Evolutionary conservation across 1,284 basidiomycete species (phyloP), one percentile per base, ranked within the genome.

Genomic region (Fomitopsis palustris): DNA sequence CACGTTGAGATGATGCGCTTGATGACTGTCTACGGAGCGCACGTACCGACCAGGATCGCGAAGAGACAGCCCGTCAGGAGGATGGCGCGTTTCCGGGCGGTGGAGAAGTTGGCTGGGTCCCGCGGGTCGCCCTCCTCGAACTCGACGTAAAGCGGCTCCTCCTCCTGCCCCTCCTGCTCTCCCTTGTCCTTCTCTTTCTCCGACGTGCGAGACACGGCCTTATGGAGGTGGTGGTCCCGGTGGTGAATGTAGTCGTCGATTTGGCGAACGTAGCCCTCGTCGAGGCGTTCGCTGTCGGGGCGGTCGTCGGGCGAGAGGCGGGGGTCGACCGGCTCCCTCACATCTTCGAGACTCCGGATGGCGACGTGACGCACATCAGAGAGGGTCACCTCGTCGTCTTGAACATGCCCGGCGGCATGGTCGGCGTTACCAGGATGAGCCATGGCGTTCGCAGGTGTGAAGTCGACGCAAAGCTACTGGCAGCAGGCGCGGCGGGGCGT

Each of bases 11-110:
- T 9, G 9, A 12, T n/a, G 3, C 19, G 10, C 8, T 35, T 35
- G 23, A 60, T 6, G 49, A 25, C 19, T 9, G 27, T 56, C 17
- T 25, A 4, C n/a, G 16, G 31, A 38, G 21, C 35, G 27, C 43
- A 56, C 75, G 60, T 62, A 81, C 85, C 78, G 33, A 82, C 80
- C 27, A 87, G 71, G 4, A 80, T 68, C 0, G 87, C 86, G 60
- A 82, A 84, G 55, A 81, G 76, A 55, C 82, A 83, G 1, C 85
- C 85, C 21, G 84, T 76, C 33, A 75, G 62, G 1, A 86, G 87
- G 60, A 90, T 78, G 10, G 64, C 61, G 74, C 81, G 79, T 69
- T 85, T 86, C 33, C 76, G 75, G 1, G 63, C 60, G 0, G 59
- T 29, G 2, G 77, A 70, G 63, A 82, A 86, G 63, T 81, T 79